phyloP scores from a whole-genome alignment of 768 basidiomycete genomes.

The Cystobasidium ongulense region DNA sequence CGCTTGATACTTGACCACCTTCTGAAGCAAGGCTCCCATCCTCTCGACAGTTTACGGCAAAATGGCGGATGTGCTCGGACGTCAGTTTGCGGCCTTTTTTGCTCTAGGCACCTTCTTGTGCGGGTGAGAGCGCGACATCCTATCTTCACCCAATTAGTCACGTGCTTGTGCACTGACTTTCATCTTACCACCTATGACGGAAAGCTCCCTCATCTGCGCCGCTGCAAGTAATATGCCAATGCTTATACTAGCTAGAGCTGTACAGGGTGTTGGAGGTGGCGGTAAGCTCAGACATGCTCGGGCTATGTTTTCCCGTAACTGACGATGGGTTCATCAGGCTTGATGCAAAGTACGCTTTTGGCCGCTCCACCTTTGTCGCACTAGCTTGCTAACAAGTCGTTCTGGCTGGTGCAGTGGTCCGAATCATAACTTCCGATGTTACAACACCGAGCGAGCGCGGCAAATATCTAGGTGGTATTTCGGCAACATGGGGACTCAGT shows the following conservation, averaged over 20 bases:
- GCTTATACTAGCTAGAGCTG: neutral
- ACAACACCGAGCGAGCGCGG: conserved; percentile 5
- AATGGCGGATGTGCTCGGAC: conserved; percentile 12
- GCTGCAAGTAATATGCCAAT: neutral
- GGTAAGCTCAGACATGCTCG: neutral
- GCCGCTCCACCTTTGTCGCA: neutral
- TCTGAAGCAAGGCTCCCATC: neutral
- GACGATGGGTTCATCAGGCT: neutral
- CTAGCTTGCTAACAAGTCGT: neutral
- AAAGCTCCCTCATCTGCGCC: conserved; percentile 6
- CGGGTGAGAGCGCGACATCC: no score
- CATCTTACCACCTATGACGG: neutral
- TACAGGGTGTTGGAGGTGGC: neutral
- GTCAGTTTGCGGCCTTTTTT: neutral
- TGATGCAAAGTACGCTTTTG: neutral
- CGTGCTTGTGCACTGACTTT: neutral
- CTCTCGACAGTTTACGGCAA: neutral
- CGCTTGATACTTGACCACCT: neutral
- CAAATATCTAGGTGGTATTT: conserved; percentile 24
- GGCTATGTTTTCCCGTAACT: neutral
- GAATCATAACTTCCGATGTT: conserved; percentile 12
- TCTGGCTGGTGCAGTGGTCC: neutral
- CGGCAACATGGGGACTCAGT: neutral
- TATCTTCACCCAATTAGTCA: neutral
- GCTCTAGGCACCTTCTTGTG: neutral